phyloP scores from a whole-genome alignment of 2,329 filamentous ascomycete genomes.

The Byssoonygena ceratinophila region DNA sequence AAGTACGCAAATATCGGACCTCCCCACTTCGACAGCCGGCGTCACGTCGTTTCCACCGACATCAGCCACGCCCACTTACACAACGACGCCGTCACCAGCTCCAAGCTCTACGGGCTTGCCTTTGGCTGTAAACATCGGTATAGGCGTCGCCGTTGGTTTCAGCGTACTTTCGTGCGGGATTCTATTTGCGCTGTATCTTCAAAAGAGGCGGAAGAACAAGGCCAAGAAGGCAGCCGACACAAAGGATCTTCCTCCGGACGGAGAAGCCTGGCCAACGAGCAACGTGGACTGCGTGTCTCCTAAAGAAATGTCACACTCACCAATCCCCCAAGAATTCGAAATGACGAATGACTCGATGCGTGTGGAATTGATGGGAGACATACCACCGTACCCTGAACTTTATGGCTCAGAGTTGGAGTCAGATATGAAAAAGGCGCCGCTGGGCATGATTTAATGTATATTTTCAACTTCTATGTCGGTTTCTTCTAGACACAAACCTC shows the following conservation, averaged over 20 bases:
- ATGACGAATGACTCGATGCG: slow-evolving; percentile 3
- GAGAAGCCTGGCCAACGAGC: not conserved
- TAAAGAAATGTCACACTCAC: slow-evolving; percentile 8
- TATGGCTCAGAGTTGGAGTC: not conserved
- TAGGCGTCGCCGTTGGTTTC: slow-evolving; percentile 11
- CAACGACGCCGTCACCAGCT: not conserved
- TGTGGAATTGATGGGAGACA: slow-evolving; percentile 1
- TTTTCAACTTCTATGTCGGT: not conserved
- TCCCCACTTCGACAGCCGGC: not conserved
- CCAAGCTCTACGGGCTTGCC: not conserved
- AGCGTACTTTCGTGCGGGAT: slow-evolving; percentile 8
- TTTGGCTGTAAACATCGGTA: slow-evolving; percentile 6
- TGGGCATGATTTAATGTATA: not conserved
- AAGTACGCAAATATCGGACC: not conserved
- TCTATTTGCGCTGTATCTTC: slow-evolving; percentile 5
- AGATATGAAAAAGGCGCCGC: not conserved
- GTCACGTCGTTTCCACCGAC: slow-evolving; percentile 1
- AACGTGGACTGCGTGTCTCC: not conserved
- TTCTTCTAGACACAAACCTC: not conserved
- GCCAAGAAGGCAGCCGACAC: not conserved
- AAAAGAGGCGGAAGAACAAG: not conserved
- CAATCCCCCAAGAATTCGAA: slow-evolving; percentile 5
- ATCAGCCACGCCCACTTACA: not conserved
- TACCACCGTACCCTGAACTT: slow-evolving; percentile 2
- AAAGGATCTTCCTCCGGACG: not conserved